Conservation (phyloP, 2,329 filamentous ascomycete species). For the Amphichorda felina region DNA sequence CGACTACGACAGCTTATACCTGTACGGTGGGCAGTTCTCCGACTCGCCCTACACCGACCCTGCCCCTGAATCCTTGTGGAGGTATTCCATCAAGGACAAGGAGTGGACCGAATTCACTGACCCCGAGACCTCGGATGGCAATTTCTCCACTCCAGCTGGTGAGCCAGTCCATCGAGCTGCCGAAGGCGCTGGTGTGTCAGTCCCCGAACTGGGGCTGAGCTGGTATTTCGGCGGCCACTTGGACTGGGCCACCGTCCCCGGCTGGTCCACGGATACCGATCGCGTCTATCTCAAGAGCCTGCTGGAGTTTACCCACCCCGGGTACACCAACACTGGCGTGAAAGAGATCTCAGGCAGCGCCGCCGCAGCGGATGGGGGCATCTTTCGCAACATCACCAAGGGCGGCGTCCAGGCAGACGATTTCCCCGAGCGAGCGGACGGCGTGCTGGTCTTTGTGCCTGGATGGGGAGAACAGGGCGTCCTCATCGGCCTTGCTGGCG, state of each 20-base stretch:
- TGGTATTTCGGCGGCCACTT: slow-evolving; percentile 74
- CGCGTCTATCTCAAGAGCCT: slow-evolving; percentile 63
- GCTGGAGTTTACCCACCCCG: slow-evolving; percentile 65
- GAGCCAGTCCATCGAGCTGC: slow-evolving; percentile 54
- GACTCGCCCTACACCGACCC: slow-evolving; percentile 48
- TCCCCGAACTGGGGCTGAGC: slow-evolving; percentile 56
- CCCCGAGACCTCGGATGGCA: slow-evolving; percentile 51
- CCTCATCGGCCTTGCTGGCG: slow-evolving; percentile 60
- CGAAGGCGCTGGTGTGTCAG: slow-evolving; percentile 61
- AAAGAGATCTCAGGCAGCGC: slow-evolving; percentile 36
- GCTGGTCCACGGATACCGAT: slow-evolving; percentile 54
- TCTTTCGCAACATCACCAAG: slow-evolving; percentile 63
- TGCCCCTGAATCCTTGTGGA: slow-evolving; percentile 52
- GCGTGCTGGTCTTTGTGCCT: slow-evolving; percentile 60
- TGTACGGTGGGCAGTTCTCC: slow-evolving; percentile 66
- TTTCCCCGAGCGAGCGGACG: slow-evolving; percentile 65
- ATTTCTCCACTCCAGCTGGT: slow-evolving; percentile 43
- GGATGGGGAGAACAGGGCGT: slow-evolving; percentile 63
- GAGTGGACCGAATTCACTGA: slow-evolving; percentile 52
- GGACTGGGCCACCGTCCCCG: slow-evolving; percentile 44
- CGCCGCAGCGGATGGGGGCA: slow-evolving; percentile 48
- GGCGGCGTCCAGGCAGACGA: slow-evolving; percentile 54
- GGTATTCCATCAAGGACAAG: slow-evolving; percentile 49
- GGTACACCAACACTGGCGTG: slow-evolving; percentile 52
- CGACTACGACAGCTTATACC: slow-evolving; percentile 54